These are phyloP conservation scores for Arabis alpina DNA, from an alignment of 345 rosid species.

Conservation along the genomic window DNA sequence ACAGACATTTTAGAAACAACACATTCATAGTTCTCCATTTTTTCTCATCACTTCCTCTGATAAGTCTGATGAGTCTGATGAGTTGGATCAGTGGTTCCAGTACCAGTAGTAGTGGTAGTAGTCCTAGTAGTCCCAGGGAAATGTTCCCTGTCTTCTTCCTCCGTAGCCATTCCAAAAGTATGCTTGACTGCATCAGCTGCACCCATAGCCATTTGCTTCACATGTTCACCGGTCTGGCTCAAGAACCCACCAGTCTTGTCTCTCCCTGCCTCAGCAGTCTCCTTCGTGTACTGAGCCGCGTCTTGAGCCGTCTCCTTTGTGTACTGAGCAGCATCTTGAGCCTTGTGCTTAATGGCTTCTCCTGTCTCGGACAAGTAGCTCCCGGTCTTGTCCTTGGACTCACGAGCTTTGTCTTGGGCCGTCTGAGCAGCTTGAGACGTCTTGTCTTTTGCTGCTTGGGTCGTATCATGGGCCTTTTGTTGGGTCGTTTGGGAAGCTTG, in stretches of 20 bases:
- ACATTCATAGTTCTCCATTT: not conserved
- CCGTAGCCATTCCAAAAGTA: constrained; percentile 54
- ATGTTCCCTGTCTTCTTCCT: constrained; percentile 32
- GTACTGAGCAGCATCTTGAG: constrained; percentile 41
- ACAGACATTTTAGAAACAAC: constrained; percentile 4
- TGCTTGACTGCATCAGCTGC: constrained; percentile 65
- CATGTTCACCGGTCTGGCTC: constrained; percentile 59
- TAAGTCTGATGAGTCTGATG: constrained; percentile 30
- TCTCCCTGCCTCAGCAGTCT: constrained; percentile 51
- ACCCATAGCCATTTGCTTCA: constrained; percentile 61
- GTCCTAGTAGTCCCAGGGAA: constrained; percentile 15
- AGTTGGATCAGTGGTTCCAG: constrained; percentile 33
- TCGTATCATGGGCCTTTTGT: constrained; percentile 37
- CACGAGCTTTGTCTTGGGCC: constrained; percentile 45
- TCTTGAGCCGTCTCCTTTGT: constrained; percentile 46
- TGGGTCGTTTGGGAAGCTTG: constrained; percentile 41
- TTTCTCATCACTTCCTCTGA: constrained; percentile 41
- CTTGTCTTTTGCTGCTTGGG: constrained; percentile 40
- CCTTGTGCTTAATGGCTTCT: constrained; percentile 47
- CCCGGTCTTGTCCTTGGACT: constrained; percentile 44
- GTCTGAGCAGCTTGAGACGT: constrained; percentile 30
- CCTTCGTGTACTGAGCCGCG: constrained; percentile 41
- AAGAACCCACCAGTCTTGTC: constrained; percentile 59
- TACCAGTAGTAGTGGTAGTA: constrained; percentile 32
- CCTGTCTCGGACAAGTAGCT: constrained; percentile 45